Conservation (phyloP, 331 rosid genomes). For the Pyracantha coccinea region DNA sequence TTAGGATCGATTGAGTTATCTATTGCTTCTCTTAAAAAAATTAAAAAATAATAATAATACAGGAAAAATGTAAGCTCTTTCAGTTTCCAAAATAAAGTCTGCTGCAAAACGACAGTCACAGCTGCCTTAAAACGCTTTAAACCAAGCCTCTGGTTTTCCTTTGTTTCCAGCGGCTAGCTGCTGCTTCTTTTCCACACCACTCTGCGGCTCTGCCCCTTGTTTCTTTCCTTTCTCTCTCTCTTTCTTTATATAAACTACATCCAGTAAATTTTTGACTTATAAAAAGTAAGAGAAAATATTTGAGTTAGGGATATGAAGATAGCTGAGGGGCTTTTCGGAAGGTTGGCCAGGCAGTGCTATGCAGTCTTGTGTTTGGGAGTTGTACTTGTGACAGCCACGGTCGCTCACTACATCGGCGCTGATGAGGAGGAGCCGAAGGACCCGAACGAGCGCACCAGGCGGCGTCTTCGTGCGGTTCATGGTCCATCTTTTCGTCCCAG, state of each 20-base stretch:
- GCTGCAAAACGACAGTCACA: constrained; percentile 8
- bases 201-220: too few species aligned
- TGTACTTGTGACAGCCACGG: constrained; percentile 22
- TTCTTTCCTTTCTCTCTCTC: too few species aligned
- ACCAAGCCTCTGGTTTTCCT: constrained; percentile 8
- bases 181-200: background rate
- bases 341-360: constrained; percentile 24
- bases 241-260: background rate
- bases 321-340: constrained; percentile 19
- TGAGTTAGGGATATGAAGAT: constrained; percentile 3
- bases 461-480: constrained; percentile 27
- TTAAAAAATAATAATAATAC: too few species aligned
- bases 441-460: constrained; percentile 10
- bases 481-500: constrained; percentile 23
- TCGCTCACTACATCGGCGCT: constrained; percentile 17
- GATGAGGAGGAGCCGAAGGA: constrained; percentile 1
- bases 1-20: too few species aligned
- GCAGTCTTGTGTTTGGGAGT: constrained; percentile 41
- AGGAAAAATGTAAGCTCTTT: too few species aligned
- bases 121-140: background rate
- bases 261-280: background rate
- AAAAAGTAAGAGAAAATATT: background rate
- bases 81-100: background rate
- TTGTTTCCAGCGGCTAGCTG: background rate
- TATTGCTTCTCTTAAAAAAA: too few species aligned